Percentiles rank a stretch among this genome's conserved stretches.
Conservation (phyloP, 2,329 filamentous ascomycete genomes). For the Endothia cerciana region DNA sequence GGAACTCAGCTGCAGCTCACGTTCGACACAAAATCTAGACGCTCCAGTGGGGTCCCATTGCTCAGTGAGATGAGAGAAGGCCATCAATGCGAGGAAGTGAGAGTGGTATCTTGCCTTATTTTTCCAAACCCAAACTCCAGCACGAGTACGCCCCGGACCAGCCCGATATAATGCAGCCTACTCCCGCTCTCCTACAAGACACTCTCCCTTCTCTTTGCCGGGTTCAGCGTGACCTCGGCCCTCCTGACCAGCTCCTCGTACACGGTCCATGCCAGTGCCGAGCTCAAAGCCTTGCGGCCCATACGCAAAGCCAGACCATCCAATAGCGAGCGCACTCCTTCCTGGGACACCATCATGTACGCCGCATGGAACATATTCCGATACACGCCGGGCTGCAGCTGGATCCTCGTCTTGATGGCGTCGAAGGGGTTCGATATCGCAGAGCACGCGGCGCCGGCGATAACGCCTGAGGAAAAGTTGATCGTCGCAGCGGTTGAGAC, state of each 20-base stretch:
- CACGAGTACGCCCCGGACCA: conserved; percentile 3
- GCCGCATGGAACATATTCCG: conserved; percentile 80
- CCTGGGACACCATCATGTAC: conserved; percentile 77
- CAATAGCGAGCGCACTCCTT: conserved; percentile 79
- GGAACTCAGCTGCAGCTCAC: neutral
- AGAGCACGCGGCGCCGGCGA: conserved; percentile 82
- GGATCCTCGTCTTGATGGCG: conserved; percentile 91
- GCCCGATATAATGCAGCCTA: neutral
- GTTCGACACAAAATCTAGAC: neutral
- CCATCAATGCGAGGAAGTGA: conserved; percentile 1
- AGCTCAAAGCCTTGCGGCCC: conserved; percentile 88
- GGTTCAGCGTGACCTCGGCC: conserved; percentile 50
- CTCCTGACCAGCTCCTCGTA: conserved; percentile 91
- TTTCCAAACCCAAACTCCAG: conserved; percentile 15
- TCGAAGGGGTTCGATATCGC: conserved; percentile 95
- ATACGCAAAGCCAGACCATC: conserved; percentile 86
- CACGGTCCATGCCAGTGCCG: conserved; percentile 94
- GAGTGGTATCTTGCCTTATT: conserved; percentile 25
- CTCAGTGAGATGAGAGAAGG: neutral
- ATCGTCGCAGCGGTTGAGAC: conserved; percentile 63
- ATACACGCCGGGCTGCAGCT: conserved; percentile 84
- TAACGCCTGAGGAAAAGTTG: conserved; percentile 82
- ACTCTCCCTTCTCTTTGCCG: conserved; percentile 30
- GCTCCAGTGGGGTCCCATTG: neutral
- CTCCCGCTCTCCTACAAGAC: conserved; percentile 19